phyloP scores from a whole-genome alignment of 176 grass and related monocot species.

The Musa beccarii region DNA sequence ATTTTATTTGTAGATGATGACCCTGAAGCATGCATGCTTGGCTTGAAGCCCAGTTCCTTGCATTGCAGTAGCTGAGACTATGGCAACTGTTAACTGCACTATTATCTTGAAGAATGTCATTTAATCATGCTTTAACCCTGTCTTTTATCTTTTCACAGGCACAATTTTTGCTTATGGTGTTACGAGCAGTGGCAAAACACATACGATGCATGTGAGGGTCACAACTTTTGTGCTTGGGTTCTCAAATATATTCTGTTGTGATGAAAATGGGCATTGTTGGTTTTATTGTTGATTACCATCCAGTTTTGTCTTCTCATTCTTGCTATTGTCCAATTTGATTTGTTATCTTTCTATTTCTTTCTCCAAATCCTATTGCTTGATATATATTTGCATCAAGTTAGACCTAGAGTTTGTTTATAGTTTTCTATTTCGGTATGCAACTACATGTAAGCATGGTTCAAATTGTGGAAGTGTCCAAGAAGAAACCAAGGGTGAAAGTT shows the following conservation, averaged over 20 bases:
- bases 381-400: background rate
- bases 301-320: too few species aligned
- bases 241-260: background rate
- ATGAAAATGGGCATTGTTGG: too few species aligned
- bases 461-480: background rate
- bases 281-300: too few species aligned
- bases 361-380: too few species aligned
- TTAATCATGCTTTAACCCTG: slow-evolving; percentile 13
- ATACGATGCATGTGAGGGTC: slow-evolving; percentile 94
- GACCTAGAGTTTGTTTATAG: background rate
- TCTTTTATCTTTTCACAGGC: slow-evolving; percentile 40
- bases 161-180: slow-evolving; percentile 99
- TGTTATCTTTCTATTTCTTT: too few species aligned
- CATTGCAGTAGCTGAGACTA: too few species aligned
- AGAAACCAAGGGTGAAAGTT: background rate
- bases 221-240: background rate
- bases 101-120: background rate
- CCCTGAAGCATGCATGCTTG: too few species aligned
- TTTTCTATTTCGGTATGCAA: too few species aligned
- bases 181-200: slow-evolving; percentile 99
- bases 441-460: background rate
- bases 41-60: too few species aligned
- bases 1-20: too few species aligned
- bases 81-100: background rate
- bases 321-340: too few species aligned